Conservation (phyloP, 148 eudicot species). For the Silene latifolia region DNA sequence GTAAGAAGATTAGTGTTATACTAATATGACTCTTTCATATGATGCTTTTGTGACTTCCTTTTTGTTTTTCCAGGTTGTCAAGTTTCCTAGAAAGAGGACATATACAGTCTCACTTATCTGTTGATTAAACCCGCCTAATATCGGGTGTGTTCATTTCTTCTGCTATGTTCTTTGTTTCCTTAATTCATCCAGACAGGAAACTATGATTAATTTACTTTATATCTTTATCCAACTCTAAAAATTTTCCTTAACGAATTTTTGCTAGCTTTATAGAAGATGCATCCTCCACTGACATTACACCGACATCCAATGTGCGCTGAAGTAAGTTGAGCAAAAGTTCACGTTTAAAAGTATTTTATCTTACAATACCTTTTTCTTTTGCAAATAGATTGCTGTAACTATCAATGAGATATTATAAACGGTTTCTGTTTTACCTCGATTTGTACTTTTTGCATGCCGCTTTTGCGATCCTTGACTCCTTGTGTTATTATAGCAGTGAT, state of each 20-base stretch:
- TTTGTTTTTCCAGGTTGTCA: background rate
- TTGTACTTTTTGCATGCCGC: background rate
- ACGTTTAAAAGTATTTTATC: background rate
- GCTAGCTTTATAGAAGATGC: conserved; percentile 36
- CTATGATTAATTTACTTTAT: no score
- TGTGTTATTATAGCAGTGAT: background rate
- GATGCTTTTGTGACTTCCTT: background rate
- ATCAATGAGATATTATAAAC: background rate
- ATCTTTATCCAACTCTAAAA: background rate
- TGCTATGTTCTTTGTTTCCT: background rate
- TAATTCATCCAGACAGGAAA: background rate
- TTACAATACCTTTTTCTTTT: background rate
- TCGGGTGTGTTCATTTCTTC: background rate
- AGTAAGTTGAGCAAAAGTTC: conserved; percentile 42
- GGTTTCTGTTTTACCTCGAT: background rate
- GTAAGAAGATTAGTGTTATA: background rate
- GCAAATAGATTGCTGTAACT: background rate
- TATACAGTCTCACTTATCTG: background rate
- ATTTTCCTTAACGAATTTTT: background rate
- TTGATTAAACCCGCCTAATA: background rate
- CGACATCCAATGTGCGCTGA: conserved; percentile 92
- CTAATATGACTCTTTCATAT: background rate
- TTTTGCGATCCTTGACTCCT: background rate
- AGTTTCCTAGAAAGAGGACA: background rate
- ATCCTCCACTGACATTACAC: conserved; percentile 81